Evolutionary conservation across 2,329 filamentous ascomycete species (phyloP), one percentile per base, ranked within the genome.

Genomic region (Diplocarpon rosae): DNA sequence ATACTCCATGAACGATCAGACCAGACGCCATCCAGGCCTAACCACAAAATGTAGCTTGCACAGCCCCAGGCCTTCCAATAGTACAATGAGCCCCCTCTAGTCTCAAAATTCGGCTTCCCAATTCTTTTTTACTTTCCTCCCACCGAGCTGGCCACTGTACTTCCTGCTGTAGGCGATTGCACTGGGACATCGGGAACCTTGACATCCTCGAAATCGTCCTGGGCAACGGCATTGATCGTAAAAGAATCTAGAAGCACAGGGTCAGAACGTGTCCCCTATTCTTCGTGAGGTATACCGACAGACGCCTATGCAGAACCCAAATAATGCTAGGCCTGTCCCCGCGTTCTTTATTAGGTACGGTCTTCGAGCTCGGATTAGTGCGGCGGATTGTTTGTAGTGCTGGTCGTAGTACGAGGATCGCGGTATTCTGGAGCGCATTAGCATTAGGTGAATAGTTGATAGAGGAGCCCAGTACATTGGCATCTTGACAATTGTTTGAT

Each of bases 161-260:
- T 53, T 35, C 54, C 55, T 12, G 52, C 46, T 32, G 33, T 39
- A 37, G 54, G 49, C 44, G 50, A 42, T 46, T 58, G 55, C 40
- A 41, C 47, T 20, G 58, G 53, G 10, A 54, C 52, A 35, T 86
- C 84, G 24, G 92, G 92, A 31, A 96, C 82, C 62, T 87, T 81
- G 57, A 96, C 89, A 62, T 98, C 92, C 46, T 89, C 85, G 68
- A 98, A 98, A 55, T 95, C 86, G 65, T 96, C 92, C 66, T 96
- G 92, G 35, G 90, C 87, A 60, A 98, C 85, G 43, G 86, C 87
- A 54, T 72, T 76, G 62, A 98, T 83, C 34, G 81, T 85, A 63
- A 76, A 85, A 43, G 73, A 67, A 61, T 85, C 81, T 84, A 48
- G 17, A 29, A 9, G 14, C 14, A 31, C 8, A 9, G n/a, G 17